phyloP scores from a whole-genome alignment of 345 rosid genomes.

The Dipteronia sinensis region DNA sequence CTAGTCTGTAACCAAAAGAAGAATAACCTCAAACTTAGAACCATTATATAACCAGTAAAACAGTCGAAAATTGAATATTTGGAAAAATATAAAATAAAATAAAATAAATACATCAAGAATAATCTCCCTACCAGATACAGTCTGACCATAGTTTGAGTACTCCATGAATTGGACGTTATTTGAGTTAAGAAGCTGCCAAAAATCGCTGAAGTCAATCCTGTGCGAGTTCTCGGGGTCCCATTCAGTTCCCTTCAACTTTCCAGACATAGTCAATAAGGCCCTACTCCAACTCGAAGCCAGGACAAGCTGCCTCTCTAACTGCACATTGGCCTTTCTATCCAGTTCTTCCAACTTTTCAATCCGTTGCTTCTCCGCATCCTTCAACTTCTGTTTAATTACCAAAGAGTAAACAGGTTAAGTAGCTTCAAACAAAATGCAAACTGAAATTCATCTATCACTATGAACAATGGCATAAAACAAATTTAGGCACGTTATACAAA shows the following conservation, averaged over 20 bases:
- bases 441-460: no score
- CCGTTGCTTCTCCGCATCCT: constrained; percentile 67
- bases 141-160: constrained; percentile 83
- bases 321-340: constrained; percentile 72
- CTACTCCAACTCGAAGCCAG: constrained; percentile 94
- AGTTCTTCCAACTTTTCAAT: constrained; percentile 69
- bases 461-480: no score
- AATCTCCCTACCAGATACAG: constrained; percentile 63
- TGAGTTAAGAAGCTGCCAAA: constrained; percentile 70
- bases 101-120: background rate
- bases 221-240: constrained; percentile 90
- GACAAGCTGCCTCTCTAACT: constrained; percentile 89
- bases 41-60: background rate
- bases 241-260: constrained; percentile 83
- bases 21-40: constrained; percentile 1
- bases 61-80: constrained; percentile 1
- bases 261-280: constrained; percentile 62
- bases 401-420: background rate
- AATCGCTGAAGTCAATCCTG: constrained; percentile 76
- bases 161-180: constrained; percentile 89
- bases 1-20: background rate
- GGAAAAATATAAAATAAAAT: background rate
- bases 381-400: constrained; percentile 50
- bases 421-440: no score
- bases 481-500: no score